Evolutionary conservation across 495 filamentous ascomycete species (phyloP).

Genomic region (Daldinia decipiens): DNA sequence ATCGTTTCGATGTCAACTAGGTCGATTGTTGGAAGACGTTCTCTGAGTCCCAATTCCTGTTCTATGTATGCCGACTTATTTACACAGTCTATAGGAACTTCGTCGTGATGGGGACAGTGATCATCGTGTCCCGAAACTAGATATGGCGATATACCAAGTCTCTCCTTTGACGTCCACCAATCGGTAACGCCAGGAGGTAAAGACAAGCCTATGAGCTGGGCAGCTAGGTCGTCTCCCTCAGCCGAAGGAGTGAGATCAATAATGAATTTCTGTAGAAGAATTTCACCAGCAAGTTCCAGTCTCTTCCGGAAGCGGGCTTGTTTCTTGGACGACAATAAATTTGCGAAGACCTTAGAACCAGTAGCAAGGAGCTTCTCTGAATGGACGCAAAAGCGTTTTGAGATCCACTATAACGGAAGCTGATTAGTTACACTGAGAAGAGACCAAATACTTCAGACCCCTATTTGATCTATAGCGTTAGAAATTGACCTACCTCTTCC

Average conservation of each 20-base stretch:
- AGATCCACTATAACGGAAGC: slow-evolving; percentile 41
- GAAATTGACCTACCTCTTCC: slow-evolving; percentile 39
- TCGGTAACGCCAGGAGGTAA: slow-evolving; percentile 62
- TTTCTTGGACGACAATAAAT: slow-evolving; percentile 56
- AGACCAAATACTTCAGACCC: not conserved
- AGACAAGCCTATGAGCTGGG: slow-evolving; percentile 66
- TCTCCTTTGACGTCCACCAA: slow-evolving; percentile 59
- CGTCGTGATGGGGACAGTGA: slow-evolving; percentile 35
- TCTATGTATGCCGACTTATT: slow-evolving; percentile 4
- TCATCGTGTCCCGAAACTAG: slow-evolving; percentile 46
- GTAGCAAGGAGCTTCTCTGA: slow-evolving; percentile 59
- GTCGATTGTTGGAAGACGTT: slow-evolving; percentile 5
- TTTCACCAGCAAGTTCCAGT: slow-evolving; percentile 11
- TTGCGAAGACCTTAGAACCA: slow-evolving; percentile 60
- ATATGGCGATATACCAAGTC: slow-evolving; percentile 30
- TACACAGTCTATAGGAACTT: slow-evolving; percentile 17
- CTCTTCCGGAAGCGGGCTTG: slow-evolving; percentile 45
- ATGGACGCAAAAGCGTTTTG: slow-evolving; percentile 54
- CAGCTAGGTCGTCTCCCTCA: slow-evolving; percentile 68
- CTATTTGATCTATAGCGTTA: not conserved
- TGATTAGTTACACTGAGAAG: slow-evolving; percentile 19
- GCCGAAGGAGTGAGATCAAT: slow-evolving; percentile 70
- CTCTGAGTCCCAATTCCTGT: not conserved
- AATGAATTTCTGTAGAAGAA: slow-evolving; percentile 52
- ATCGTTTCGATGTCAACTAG: slow-evolving; percentile 27